Conservation (phyloP, 164 flowering plant genomes). For the Protea cynaroides region DNA sequence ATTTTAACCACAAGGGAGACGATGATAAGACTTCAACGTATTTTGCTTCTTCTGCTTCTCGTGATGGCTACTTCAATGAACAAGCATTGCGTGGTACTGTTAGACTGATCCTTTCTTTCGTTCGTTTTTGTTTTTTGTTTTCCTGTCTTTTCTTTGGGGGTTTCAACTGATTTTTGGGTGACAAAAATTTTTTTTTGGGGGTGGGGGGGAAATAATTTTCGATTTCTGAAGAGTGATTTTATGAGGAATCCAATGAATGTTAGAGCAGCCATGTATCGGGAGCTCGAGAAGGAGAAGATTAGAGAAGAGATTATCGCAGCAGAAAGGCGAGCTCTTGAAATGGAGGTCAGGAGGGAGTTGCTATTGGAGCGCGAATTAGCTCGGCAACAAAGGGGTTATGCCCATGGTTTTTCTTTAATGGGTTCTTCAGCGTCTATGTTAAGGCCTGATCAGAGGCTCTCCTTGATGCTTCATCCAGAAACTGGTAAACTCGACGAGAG, state of each 20-base stretch:
- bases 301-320: conserved; percentile 28
- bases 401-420: conserved; percentile 3
- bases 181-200: too few species aligned
- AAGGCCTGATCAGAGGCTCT: conserved; percentile 7
- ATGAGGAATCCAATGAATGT: conserved; percentile 1
- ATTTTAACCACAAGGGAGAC: neutral
- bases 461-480: neutral
- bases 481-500: conserved; percentile 1
- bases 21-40: neutral
- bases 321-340: conserved; percentile 30
- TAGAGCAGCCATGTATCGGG: conserved; percentile 16
- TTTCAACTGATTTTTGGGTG: neutral
- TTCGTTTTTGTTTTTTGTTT: too few species aligned
- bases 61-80: conserved; percentile 15
- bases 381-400: conserved; percentile 1
- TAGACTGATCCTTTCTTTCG: neutral
- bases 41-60: neutral
- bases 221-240: neutral
- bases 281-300: conserved; percentile 28
- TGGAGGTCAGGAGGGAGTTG: conserved; percentile 32
- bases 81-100: conserved; percentile 13
- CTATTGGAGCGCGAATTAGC: conserved; percentile 23
- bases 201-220: too few species aligned
- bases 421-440: neutral
- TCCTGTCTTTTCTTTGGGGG: neutral